Conservation (phyloP, 495 filamentous ascomycete species). For the Podospora bellae-mahoneyi region DNA sequence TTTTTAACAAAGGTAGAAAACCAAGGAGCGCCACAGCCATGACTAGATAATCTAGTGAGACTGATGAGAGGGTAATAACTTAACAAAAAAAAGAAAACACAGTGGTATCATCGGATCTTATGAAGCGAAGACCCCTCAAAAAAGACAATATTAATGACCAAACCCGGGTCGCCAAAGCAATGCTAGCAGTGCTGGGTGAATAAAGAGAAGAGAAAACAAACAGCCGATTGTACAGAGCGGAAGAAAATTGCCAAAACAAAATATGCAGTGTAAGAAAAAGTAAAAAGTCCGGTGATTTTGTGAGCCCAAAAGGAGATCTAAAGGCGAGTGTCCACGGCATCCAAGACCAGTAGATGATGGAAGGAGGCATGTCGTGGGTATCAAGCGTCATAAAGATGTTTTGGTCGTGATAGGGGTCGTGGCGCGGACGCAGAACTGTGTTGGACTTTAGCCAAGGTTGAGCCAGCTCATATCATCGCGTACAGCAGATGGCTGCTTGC, state of each 20-base stretch:
- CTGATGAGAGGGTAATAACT: background rate
- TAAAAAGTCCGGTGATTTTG: background rate
- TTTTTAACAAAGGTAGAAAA: background rate
- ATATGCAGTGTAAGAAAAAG: conserved; percentile 10
- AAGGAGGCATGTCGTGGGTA: background rate
- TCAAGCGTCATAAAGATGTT: background rate
- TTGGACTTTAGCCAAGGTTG: conserved; percentile 50
- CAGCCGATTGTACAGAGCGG: conserved; percentile 10
- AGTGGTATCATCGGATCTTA: background rate
- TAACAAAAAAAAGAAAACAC: background rate
- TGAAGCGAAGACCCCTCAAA: background rate
- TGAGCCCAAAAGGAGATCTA: background rate
- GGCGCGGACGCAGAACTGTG: background rate
- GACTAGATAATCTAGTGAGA: background rate
- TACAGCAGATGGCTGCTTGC: conserved; percentile 15
- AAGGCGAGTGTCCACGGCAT: background rate
- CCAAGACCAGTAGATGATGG: background rate
- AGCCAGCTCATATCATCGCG: conserved; percentile 72
- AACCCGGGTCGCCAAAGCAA: conserved; percentile 23
- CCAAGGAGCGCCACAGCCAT: background rate
- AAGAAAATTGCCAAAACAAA: conserved; percentile 12
- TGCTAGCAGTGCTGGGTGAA: conserved; percentile 18
- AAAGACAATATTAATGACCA: conserved; percentile 23
- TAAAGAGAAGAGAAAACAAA: conserved; percentile 8
- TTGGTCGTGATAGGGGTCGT: background rate